Evolutionary conservation across 208 protist genomes (phyloP), one percentile per base, ranked within the genome.

Genomic region (Trypanosoma grayi): DNA sequence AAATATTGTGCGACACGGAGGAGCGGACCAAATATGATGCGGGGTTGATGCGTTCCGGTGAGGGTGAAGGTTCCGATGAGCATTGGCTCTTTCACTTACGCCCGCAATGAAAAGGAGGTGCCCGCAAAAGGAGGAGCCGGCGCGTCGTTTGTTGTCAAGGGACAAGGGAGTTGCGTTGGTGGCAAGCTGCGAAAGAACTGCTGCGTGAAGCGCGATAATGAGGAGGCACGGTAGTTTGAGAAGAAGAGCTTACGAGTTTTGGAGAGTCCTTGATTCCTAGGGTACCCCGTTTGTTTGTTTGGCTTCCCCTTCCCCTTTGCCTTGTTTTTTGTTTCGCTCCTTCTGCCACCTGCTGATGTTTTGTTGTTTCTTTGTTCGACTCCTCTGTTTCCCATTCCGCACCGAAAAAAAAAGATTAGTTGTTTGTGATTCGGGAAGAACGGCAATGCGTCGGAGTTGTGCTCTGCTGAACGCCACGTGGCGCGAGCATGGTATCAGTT

Each of bases 401-500:
- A 52, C 16, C n/a, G 25, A 33, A 54, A 33, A 43, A 41, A 31
- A 34, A 45, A 20, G 40, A 54, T 36, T 37, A 52, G 27, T 24
- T 33, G 13, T 40, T 46, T 37, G n/a, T 40, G 24, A n/a, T 6
- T 31, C 16, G 47, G 28, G 33, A 34, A 54, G 54, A 34, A 61
- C 24, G 22, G 90, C 90, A 77, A 54, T 95, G 48, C 84, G 85
- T 54, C 85, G 85, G 58, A 76, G 83, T 44, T 50, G 52, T 31
- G 24, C 54, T 25, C 31, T 74, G 46, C 66, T 90, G 48, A 89
- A 65, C 50, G 22, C 41, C n/a, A 73, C 30, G 65, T 96, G 90
- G 90, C 75, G 90, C 47, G 83, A 92, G 55, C 83, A 94, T 59
- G 89, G 89, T 45, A 90, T 96, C 66, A 92, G 79, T 60, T 96